phyloP scores from a whole-genome alignment of 805 yeast species.

The Teunomyces atbi region DNA sequence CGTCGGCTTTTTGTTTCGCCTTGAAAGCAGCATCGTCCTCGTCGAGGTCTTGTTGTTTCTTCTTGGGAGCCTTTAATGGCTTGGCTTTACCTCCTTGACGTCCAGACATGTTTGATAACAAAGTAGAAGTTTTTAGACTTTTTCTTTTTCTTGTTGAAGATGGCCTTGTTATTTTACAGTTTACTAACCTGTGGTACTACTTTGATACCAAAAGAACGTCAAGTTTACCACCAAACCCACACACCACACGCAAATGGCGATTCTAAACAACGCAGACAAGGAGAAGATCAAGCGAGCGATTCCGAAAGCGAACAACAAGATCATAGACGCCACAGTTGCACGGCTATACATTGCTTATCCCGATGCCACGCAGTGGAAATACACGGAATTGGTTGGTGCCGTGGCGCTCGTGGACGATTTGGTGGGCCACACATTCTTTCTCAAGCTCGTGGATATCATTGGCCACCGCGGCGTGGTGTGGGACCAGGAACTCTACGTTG shows the following conservation, averaged over 20 bases:
- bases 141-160: background rate
- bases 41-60: conserved; percentile 69
- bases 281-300: conserved; percentile 85
- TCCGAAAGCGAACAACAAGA: conserved; percentile 84
- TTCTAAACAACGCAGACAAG: conserved; percentile 58
- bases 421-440: conserved; percentile 90
- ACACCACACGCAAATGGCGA: conserved; percentile 25
- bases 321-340: conserved; percentile 88
- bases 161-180: background rate
- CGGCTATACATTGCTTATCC: conserved; percentile 89
- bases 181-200: background rate
- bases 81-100: conserved; percentile 97
- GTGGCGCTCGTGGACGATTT: conserved; percentile 83
- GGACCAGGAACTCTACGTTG: conserved; percentile 94
- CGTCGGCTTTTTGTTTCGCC: conserved; percentile 93
- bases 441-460: conserved; percentile 80
- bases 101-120: conserved; percentile 65
- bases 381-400: conserved; percentile 89
- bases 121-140: background rate
- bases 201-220: no score
- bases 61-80: conserved; percentile 86
- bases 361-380: conserved; percentile 74
- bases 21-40: conserved; percentile 90
- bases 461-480: conserved; percentile 87
- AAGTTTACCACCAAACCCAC: background rate